These are phyloP conservation scores for Cercophora scortea DNA, from an alignment of 495 filamentous ascomycete genomes.

Conservation along the genomic window DNA sequence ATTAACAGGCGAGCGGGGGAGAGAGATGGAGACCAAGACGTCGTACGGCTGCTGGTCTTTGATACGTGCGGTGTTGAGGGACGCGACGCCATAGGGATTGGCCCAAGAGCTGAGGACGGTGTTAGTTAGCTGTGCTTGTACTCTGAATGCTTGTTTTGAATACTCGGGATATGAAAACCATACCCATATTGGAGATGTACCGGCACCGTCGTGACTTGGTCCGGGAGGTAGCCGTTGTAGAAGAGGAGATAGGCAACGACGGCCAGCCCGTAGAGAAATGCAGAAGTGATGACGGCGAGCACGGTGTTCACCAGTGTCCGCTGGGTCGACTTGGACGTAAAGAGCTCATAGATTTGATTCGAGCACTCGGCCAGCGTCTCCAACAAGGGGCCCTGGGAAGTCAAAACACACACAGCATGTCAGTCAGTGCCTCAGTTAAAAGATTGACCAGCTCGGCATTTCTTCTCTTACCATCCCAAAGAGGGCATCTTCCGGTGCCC, in stretches of 20 bases:
- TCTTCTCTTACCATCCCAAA: too few species aligned
- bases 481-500: too few species aligned
- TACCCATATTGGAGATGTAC: slow-evolving; percentile 81
- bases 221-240: slow-evolving; percentile 77
- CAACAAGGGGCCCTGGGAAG: too few species aligned
- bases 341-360: not conserved
- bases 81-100: slow-evolving; percentile 47
- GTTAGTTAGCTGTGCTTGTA: not conserved
- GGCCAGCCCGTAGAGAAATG: slow-evolving; percentile 54
- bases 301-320: slow-evolving; percentile 63
- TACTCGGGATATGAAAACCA: slow-evolving; percentile 2
- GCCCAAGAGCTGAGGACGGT: slow-evolving; percentile 23
- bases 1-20: slow-evolving; percentile 56
- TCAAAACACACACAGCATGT: too few species aligned
- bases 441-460: too few species aligned
- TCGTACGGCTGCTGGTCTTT: slow-evolving; percentile 55
- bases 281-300: slow-evolving; percentile 30
- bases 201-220: slow-evolving; percentile 51
- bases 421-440: too few species aligned
- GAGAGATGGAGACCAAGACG: slow-evolving; percentile 46
- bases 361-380: too few species aligned
- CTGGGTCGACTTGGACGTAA: slow-evolving; percentile 55
- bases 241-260: slow-evolving; percentile 65
- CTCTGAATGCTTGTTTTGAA: not conserved
- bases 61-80: slow-evolving; percentile 31